These are phyloP conservation scores for Aspergillus cavernicola DNA, from an alignment of 495 filamentous ascomycete species.

Conservation along the genomic window DNA sequence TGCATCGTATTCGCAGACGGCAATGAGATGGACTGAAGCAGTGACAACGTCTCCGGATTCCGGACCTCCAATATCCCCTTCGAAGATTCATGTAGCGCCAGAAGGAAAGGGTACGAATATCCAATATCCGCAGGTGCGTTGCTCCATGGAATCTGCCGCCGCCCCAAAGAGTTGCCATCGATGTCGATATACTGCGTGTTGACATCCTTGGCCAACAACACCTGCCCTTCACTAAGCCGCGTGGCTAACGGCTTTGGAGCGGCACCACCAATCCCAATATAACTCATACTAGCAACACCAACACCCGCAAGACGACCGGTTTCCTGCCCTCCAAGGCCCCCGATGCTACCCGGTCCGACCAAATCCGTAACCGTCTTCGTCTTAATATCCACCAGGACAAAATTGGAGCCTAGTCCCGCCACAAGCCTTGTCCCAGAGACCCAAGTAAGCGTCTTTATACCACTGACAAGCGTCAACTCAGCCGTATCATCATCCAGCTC, in stretches of 20 bases:
- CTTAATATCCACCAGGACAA: slow-evolving; percentile 84
- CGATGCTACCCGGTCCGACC: slow-evolving; percentile 71
- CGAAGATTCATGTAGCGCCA: slow-evolving; percentile 77
- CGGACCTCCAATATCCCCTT: slow-evolving; percentile 87
- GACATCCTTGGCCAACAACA: slow-evolving; percentile 90
- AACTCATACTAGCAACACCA: slow-evolving; percentile 79
- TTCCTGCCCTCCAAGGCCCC: slow-evolving; percentile 60
- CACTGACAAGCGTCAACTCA: slow-evolving; percentile 75
- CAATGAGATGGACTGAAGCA: slow-evolving; percentile 80
- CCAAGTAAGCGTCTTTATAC: slow-evolving; percentile 85
- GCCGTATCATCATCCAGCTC: slow-evolving; percentile 69
- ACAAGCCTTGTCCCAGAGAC: slow-evolving; percentile 79
- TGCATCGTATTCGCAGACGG: slow-evolving; percentile 78
- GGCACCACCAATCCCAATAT: slow-evolving; percentile 88
- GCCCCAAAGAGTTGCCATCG: slow-evolving; percentile 75
- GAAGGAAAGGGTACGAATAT: slow-evolving; percentile 92
- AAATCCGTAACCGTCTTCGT: slow-evolving; percentile 68
- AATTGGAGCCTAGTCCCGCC: slow-evolving; percentile 82
- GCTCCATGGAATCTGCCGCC: slow-evolving; percentile 87
- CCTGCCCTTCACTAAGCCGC: slow-evolving; percentile 73
- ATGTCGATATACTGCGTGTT: slow-evolving; percentile 89
- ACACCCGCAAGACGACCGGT: slow-evolving; percentile 62
- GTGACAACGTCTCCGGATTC: slow-evolving; percentile 84
- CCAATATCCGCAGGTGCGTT: slow-evolving; percentile 84
- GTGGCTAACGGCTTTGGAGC: slow-evolving; percentile 87